These are phyloP conservation scores for Erysimum cheiranthoides DNA, from an alignment of 345 rosid species.

Conservation along the genomic window DNA sequence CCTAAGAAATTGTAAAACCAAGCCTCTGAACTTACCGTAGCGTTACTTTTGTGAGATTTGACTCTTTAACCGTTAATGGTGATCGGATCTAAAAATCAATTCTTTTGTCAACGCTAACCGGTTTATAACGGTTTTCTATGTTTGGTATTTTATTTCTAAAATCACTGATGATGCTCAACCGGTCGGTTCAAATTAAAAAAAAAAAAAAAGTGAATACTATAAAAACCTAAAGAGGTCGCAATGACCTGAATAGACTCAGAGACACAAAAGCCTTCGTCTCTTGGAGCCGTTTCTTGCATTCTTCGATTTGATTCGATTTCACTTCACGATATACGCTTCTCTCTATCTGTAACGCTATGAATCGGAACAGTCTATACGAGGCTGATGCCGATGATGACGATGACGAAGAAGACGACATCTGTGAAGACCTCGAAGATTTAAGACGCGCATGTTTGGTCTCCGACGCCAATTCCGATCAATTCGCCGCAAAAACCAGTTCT, in stretches of 20 bases:
- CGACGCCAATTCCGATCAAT: conserved; percentile 54
- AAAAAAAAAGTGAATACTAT: no score
- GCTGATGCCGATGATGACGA: conserved; percentile 50
- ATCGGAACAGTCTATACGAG: conserved; percentile 42
- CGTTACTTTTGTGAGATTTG: conserved; percentile 18
- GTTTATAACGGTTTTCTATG: not conserved
- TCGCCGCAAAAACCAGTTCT: conserved; percentile 6
- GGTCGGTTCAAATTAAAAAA: no score
- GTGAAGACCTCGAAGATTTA: conserved; percentile 80
- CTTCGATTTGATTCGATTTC: not conserved
- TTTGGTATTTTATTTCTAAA: not conserved
- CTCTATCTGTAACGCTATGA: conserved; percentile 43
- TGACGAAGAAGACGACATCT: conserved; percentile 57
- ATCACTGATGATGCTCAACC: no score
- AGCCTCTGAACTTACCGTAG: not conserved
- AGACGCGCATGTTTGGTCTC: conserved; percentile 69
- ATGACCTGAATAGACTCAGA: no score
- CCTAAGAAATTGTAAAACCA: conserved; percentile 10
- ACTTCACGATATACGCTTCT: not conserved
- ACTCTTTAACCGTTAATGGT: conserved; percentile 1
- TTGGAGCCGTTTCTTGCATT: conserved; percentile 19
- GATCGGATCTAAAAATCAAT: not conserved
- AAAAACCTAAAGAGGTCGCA: no score
- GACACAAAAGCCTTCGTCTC: not conserved
- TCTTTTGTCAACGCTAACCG: not conserved